Conservation (phyloP, 2,329 filamentous ascomycete genomes). For the Domatiomyces globalis region DNA sequence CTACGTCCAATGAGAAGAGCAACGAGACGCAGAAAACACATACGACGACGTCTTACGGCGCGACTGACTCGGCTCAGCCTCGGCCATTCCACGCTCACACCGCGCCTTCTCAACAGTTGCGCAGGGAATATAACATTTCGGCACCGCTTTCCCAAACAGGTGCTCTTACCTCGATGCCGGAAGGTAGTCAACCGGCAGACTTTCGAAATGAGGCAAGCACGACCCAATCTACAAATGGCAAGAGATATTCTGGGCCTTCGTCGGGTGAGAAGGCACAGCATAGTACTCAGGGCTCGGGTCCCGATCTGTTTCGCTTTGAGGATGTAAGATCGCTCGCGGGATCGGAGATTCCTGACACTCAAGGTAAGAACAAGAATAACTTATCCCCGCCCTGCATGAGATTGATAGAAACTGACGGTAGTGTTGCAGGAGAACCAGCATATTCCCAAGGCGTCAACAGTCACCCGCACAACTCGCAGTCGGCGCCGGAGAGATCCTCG, state of each 20-base stretch:
- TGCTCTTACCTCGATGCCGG: constrained; percentile 44
- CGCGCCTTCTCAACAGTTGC: constrained; percentile 32
- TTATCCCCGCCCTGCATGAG: background rate
- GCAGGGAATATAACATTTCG: constrained; percentile 32
- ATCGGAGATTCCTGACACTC: constrained; percentile 51
- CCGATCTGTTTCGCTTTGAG: constrained; percentile 38
- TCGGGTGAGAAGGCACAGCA: constrained; percentile 40
- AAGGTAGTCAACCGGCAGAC: constrained; percentile 45
- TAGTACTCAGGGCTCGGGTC: constrained; percentile 53
- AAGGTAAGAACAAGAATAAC: constrained; percentile 31
- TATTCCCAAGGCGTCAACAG: constrained; percentile 4
- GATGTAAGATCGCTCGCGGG: constrained; percentile 38
- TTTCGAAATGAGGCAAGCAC: constrained; percentile 79
- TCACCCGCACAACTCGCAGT: background rate
- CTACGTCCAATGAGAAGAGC: constrained; percentile 32
- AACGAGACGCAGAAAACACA: constrained; percentile 32
- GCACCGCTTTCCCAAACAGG: constrained; percentile 33
- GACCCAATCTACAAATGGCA: constrained; percentile 67
- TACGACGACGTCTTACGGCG: constrained; percentile 36
- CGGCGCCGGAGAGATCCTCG: constrained; percentile 1
- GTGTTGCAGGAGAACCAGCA: background rate
- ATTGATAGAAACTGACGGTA: background rate
- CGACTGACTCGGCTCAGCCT: constrained; percentile 31
- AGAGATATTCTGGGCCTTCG: constrained; percentile 61
- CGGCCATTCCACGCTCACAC: constrained; percentile 33